Conservation (phyloP, 345 rosid genomes). For the Salix purpurea region DNA sequence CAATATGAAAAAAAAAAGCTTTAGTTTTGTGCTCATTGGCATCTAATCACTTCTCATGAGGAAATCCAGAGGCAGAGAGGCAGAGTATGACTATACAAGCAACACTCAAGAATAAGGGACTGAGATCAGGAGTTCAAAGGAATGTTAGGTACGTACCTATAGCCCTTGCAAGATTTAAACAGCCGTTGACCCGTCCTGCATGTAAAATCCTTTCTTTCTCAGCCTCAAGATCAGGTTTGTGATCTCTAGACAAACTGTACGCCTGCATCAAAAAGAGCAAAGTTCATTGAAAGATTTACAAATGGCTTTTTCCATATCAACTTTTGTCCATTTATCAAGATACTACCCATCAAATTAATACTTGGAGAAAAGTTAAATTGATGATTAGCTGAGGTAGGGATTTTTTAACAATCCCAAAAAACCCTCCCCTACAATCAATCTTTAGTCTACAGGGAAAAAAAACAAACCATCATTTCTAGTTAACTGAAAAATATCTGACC, state of each 20-base stretch:
- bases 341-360: too few species aligned
- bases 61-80: background rate
- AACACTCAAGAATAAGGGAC: background rate
- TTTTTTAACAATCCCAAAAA: background rate
- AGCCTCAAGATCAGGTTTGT: too few species aligned
- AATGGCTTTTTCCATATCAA: background rate
- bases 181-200: too few species aligned
- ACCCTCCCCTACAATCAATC: background rate
- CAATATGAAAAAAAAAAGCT: background rate
- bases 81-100: background rate
- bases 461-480: background rate
- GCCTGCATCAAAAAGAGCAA: too few species aligned
- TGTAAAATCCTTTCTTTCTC: too few species aligned
- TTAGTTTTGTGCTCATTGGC: background rate
- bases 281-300: too few species aligned
- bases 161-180: too few species aligned
- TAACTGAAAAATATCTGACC: conserved; percentile 58
- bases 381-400: background rate
- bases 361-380: too few species aligned
- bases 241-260: too few species aligned
- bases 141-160: background rate
- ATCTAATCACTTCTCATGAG: background rate
- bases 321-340: background rate
- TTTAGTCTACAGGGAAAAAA: background rate
- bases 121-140: background rate